These are phyloP conservation scores for Cladophialophora exuberans DNA, from an alignment of 2,329 filamentous ascomycete species.

Conservation along the genomic window DNA sequence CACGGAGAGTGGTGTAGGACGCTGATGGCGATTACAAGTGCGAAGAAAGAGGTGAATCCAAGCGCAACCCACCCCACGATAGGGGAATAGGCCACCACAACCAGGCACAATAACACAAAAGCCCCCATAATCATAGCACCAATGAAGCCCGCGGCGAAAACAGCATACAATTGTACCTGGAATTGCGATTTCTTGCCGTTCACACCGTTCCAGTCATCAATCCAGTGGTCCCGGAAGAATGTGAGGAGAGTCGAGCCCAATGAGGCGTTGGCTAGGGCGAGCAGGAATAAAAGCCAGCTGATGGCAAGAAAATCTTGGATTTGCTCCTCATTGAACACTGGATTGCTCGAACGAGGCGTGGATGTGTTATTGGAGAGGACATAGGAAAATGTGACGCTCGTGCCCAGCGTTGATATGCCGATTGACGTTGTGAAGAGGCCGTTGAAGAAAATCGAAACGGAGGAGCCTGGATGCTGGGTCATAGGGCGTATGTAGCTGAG, in stretches of 20 bases:
- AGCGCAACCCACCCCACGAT: constrained; percentile 34
- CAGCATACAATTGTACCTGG: constrained; percentile 32
- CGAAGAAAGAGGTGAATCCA: constrained; percentile 33
- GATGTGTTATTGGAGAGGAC: constrained; percentile 31
- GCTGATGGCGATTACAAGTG: constrained; percentile 28
- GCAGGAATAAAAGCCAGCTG: constrained; percentile 35
- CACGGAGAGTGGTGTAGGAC: constrained; percentile 31
- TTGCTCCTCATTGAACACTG: constrained; percentile 21
- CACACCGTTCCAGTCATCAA: constrained; percentile 33
- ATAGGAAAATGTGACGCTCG: constrained; percentile 34
- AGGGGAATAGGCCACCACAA: constrained; percentile 33
- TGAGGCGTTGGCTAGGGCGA: constrained; percentile 32
- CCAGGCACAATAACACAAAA: constrained; percentile 33
- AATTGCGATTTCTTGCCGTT: constrained; percentile 29
- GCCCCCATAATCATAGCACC: constrained; percentile 31
- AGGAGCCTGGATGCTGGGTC: constrained; percentile 28
- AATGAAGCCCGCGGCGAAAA: constrained; percentile 29
- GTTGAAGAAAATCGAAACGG: constrained; percentile 33
- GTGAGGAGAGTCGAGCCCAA: constrained; percentile 33
- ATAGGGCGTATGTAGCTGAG: constrained; percentile 29
- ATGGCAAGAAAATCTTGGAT: constrained; percentile 32
- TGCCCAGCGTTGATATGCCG: constrained; percentile 32
- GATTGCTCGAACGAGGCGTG: constrained; percentile 6
- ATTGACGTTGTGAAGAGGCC: constrained; percentile 34
- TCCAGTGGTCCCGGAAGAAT: constrained; percentile 34